Base-by-base conservation (phyloP, 208 protist species). In the Acanthamoeba healyi region DNA sequence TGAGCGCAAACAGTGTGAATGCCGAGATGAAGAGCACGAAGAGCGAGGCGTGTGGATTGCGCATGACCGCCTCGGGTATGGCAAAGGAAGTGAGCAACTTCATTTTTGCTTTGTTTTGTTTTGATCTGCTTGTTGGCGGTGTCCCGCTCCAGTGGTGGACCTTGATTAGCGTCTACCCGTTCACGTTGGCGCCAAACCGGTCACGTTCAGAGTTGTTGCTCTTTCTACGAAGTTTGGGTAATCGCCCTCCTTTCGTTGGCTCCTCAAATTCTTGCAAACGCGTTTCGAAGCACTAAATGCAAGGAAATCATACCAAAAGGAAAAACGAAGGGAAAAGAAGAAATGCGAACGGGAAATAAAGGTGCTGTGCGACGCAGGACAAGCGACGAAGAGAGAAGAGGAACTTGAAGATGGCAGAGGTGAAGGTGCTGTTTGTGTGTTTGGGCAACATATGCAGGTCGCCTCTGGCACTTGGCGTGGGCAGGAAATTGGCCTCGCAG, bases 401-500 rank as follows among this genome's bases (percentile, higher is more conserved):
- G 49, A 54, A 54, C 14, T 34, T 2, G 34, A 67, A 42, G 44
- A 90, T 67, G 82, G 34, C 54, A 1, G 51, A 56, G 29, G 40
- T 67, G 87, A 42, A 87, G 94, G 93, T 95, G 38, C 56, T 95
- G 26, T 95, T 95, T 46, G 94, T 95, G 34, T 95, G 94, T 51
- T 42, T 94, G 44, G 94, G 94, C 65, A 95, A 95, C 81, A 94
- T 95, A 22, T 95, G 94, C 94, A 15, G 94, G 70, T 95, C 94
- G 42, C 94, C 94, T 1, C n/a, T 94, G n/a, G 94, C 94, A 2
- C 26, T 93, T 14, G 94, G 92, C 17, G 74, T 95, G 22, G 87
- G 36, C 24, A 46, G 91, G 40, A 72, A 51, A 42, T 14, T 95
- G 46, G 67, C 88, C 67, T 15, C 17, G n/a, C n/a, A 44, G 54